Evolutionary conservation across 345 rosid species (phyloP).

Genomic region (Lepidium aucheri): DNA sequence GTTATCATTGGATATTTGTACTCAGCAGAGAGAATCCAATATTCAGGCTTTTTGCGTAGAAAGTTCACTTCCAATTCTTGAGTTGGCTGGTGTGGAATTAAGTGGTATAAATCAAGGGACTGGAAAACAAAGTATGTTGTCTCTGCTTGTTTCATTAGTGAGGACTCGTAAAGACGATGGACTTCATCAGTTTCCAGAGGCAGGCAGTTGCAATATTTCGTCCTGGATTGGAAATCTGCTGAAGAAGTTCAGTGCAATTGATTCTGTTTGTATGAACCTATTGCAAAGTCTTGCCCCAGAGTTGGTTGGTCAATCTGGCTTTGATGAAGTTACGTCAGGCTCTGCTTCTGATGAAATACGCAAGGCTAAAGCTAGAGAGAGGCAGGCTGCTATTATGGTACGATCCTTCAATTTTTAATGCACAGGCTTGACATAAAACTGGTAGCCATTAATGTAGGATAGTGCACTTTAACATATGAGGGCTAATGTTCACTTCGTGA

Average conservation of each 20-base stretch:
- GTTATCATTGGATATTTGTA: constrained; percentile 61
- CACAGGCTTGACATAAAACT: not conserved
- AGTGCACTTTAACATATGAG: not conserved
- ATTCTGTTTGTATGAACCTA: constrained; percentile 52
- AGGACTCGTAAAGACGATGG: constrained; percentile 50
- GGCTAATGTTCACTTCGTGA: not conserved
- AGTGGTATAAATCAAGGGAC: constrained; percentile 36
- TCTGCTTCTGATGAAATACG: constrained; percentile 59
- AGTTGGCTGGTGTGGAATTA: constrained; percentile 60
- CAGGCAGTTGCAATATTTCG: constrained; percentile 58
- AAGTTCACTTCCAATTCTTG: constrained; percentile 39
- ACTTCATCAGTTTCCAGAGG: constrained; percentile 39
- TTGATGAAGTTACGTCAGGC: constrained; percentile 22
- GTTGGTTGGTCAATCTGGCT: constrained; percentile 42
- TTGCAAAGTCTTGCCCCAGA: constrained; percentile 78
- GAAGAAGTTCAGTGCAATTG: constrained; percentile 68
- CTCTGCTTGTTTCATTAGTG: constrained; percentile 83
- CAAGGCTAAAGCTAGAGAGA: constrained; percentile 82
- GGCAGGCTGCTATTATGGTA: constrained; percentile 86
- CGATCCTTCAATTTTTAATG: constrained; percentile 22
- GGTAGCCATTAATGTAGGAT: constrained; percentile 3
- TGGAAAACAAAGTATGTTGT: constrained; percentile 63
- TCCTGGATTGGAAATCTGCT: constrained; percentile 68
- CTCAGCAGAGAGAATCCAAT: constrained; percentile 41
- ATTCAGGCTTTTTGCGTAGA: constrained; percentile 26